Conservation (phyloP, 306 rosid species). For the Cicer cuneatum region DNA sequence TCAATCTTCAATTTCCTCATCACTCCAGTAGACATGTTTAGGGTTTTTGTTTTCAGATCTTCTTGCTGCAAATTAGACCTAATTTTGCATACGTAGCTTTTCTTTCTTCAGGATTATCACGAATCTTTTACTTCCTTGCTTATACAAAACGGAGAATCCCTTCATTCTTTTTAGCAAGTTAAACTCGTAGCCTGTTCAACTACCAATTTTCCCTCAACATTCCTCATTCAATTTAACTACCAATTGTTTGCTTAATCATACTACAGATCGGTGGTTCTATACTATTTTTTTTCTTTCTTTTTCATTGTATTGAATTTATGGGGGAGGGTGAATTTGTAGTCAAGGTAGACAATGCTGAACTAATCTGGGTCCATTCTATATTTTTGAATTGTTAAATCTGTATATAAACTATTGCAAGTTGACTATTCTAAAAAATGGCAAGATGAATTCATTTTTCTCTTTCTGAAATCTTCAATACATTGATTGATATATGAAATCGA, state of each 20-base stretch:
- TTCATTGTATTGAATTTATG: too few relatives aligned
- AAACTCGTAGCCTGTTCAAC: background rate
- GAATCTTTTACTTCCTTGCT: constrained; percentile 7
- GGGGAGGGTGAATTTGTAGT: too few relatives aligned
- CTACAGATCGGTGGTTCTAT: too few relatives aligned
- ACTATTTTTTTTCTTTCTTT: too few relatives aligned
- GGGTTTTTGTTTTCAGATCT: constrained; percentile 29
- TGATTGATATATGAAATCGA: background rate
- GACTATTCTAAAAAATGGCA: background rate
- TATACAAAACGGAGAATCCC: background rate
- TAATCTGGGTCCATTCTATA: background rate
- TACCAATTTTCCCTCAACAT: background rate
- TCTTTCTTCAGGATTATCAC: too few relatives aligned
- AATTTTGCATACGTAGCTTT: background rate
- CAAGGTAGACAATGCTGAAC: background rate
- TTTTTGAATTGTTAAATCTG: background rate
- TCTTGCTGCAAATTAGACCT: constrained; percentile 1
- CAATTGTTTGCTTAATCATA: too few relatives aligned
- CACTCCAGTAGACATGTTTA: background rate
- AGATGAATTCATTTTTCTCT: background rate
- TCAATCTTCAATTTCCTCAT: constrained; percentile 2
- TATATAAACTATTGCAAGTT: background rate
- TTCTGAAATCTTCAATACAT: background rate
- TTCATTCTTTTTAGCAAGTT: background rate
- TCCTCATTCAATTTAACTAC: too few relatives aligned